phyloP scores from a whole-genome alignment of 2,329 filamentous ascomycete species.

The Kalmusia sp. region DNA sequence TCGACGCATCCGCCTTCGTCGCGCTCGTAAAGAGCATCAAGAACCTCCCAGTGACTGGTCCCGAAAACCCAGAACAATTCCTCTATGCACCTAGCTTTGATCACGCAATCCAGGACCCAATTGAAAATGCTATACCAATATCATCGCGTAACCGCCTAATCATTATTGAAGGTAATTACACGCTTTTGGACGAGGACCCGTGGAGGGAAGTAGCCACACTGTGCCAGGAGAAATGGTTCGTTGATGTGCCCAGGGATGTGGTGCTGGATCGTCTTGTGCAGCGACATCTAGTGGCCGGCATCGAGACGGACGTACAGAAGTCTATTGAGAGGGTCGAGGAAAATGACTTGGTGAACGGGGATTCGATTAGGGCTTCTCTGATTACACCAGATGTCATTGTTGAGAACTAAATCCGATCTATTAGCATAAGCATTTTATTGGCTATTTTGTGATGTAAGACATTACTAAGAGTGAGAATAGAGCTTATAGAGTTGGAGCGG shows the following conservation, averaged over 20 bases:
- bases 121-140: constrained; percentile 23
- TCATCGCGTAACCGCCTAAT: constrained; percentile 29
- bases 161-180: constrained; percentile 37
- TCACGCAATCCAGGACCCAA: constrained; percentile 32
- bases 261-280: neutral
- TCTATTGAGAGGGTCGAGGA: constrained; percentile 1
- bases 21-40: constrained; percentile 23
- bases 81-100: constrained; percentile 32
- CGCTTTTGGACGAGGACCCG: constrained; percentile 14
- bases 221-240: constrained; percentile 7
- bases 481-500: no score
- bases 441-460: no score
- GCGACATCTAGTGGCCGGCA: constrained; percentile 6
- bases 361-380: constrained; percentile 1
- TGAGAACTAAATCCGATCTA: constrained; percentile 8
- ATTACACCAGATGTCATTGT: constrained; percentile 6
- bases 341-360: constrained; percentile 9
- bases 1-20: constrained; percentile 29
- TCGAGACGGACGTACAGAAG: constrained; percentile 1
- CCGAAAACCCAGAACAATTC: constrained; percentile 19
- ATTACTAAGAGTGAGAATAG: no score
- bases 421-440: no score
- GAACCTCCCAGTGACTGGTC: constrained; percentile 21
- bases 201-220: neutral
- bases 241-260: constrained; percentile 1